These are phyloP conservation scores for Pseudonectria buxi DNA, from an alignment of 2,329 filamentous ascomycete genomes.

Conservation along the genomic window DNA sequence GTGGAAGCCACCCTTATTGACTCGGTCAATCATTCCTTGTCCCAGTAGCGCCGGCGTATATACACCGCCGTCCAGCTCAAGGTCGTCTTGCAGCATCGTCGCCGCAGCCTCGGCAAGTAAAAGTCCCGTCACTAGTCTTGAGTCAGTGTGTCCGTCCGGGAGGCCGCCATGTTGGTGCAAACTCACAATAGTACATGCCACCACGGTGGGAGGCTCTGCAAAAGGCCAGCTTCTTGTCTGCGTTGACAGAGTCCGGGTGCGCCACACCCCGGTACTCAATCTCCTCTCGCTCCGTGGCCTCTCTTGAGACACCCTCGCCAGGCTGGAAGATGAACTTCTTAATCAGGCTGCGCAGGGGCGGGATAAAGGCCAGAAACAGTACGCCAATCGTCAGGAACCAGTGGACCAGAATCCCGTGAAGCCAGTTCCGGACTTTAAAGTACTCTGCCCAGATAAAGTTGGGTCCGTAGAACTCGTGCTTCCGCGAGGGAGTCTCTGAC, in stretches of 20 bases:
- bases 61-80: conserved; percentile 56
- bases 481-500: conserved; percentile 35
- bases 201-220: conserved; percentile 51
- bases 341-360: conserved; percentile 39
- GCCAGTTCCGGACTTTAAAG: conserved; percentile 41
- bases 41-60: conserved; percentile 68
- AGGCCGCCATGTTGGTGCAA: neutral
- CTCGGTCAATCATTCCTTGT: conserved; percentile 56
- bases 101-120: conserved; percentile 58
- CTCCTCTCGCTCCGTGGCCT: conserved; percentile 50
- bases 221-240: conserved; percentile 41
- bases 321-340: conserved; percentile 43
- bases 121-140: conserved; percentile 53
- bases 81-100: conserved; percentile 57
- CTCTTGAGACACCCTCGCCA: conserved; percentile 46
- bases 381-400: conserved; percentile 37
- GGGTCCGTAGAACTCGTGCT: conserved; percentile 49
- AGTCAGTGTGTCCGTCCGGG: conserved; percentile 8
- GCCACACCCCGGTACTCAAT: conserved; percentile 60
- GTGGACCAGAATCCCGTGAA: conserved; percentile 45
- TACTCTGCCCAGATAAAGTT: conserved; percentile 54
- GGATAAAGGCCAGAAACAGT: conserved; percentile 36
- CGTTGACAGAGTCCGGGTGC: conserved; percentile 47
- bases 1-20: conserved; percentile 55
- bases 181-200: conserved; percentile 58